A percentile compares a stretch with the other conserved stretches of the same genome.
phyloP scores from a whole-genome alignment of 148 eudicot species.

The Vaccinium corymbosum region DNA sequence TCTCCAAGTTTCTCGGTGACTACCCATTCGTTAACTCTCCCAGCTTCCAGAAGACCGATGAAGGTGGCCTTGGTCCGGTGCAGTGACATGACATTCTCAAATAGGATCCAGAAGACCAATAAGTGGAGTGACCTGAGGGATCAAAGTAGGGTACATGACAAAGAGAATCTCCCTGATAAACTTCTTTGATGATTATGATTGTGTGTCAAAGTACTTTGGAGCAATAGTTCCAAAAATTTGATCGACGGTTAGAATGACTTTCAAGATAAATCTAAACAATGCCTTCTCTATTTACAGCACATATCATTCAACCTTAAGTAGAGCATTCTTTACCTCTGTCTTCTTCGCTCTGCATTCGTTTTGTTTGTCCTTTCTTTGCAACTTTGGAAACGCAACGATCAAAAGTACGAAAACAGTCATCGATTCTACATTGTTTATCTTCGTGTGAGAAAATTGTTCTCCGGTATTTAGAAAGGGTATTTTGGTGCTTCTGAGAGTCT shows the following conservation, averaged over 20 bases:
- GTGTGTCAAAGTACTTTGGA: background rate
- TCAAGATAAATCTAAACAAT: background rate
- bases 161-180: background rate
- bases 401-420: too few relatives aligned
- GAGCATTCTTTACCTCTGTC: background rate
- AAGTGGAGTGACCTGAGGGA: constrained; percentile 35
- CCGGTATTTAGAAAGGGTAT: background rate
- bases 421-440: background rate
- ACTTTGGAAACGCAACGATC: background rate
- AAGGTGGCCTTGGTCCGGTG: constrained; percentile 47
- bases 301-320: background rate
- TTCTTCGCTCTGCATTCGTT: background rate
- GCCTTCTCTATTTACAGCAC: background rate
- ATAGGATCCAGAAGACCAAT: constrained; percentile 39
- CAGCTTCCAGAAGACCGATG: constrained; percentile 40
- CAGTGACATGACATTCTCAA: constrained; percentile 46
- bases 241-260: background rate
- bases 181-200: background rate
- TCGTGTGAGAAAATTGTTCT: background rate
- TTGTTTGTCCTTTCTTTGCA: background rate
- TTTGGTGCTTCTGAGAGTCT: background rate
- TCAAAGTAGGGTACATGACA: background rate
- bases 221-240: background rate
- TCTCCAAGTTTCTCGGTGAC: constrained; percentile 47
- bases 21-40: constrained; percentile 44